Evolutionary conservation across 2,329 filamentous ascomycete genomes (phyloP).

Genomic region (Tympanopsis confertula): DNA sequence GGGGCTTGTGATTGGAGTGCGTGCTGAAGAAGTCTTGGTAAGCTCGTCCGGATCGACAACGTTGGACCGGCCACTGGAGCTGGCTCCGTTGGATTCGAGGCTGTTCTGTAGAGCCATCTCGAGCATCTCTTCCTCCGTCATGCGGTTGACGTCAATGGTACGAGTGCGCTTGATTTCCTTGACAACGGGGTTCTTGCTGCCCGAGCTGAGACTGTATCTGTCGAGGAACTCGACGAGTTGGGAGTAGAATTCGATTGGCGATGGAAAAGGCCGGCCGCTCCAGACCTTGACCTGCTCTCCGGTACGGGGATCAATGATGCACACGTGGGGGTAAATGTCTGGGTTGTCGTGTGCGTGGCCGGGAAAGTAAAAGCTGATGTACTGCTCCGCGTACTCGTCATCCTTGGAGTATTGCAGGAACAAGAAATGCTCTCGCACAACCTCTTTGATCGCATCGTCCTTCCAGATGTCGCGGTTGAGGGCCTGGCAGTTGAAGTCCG

Average conservation of each 20-base stretch:
- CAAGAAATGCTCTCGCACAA: conserved; percentile 82
- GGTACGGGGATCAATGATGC: conserved; percentile 87
- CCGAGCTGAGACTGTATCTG: conserved; percentile 77
- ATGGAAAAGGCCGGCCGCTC: conserved; percentile 73
- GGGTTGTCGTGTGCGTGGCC: conserved; percentile 64
- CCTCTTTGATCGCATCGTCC: conserved; percentile 63
- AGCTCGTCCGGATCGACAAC: conserved; percentile 15
- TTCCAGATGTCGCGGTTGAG: conserved; percentile 97
- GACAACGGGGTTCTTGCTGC: conserved; percentile 87
- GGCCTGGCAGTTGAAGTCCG: conserved; percentile 86
- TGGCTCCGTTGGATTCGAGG: conserved; percentile 48
- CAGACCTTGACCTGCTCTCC: conserved; percentile 96
- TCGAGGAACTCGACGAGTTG: conserved; percentile 95
- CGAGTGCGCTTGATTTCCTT: conserved; percentile 54
- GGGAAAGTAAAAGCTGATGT: conserved; percentile 82
- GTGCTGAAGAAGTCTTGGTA: neutral
- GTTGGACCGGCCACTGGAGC: conserved; percentile 12
- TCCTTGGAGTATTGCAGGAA: conserved; percentile 91
- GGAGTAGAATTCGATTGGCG: conserved; percentile 70
- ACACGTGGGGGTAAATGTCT: conserved; percentile 88
- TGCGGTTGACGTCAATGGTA: conserved; percentile 65
- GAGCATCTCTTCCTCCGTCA: conserved; percentile 96
- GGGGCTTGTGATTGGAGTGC: neutral
- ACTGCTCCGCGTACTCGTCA: conserved; percentile 66
- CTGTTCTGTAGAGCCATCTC: conserved; percentile 89